Base-by-base conservation (phyloP, 495 filamentous ascomycete genomes). In the Penicillium psychrofluorescens region DNA sequence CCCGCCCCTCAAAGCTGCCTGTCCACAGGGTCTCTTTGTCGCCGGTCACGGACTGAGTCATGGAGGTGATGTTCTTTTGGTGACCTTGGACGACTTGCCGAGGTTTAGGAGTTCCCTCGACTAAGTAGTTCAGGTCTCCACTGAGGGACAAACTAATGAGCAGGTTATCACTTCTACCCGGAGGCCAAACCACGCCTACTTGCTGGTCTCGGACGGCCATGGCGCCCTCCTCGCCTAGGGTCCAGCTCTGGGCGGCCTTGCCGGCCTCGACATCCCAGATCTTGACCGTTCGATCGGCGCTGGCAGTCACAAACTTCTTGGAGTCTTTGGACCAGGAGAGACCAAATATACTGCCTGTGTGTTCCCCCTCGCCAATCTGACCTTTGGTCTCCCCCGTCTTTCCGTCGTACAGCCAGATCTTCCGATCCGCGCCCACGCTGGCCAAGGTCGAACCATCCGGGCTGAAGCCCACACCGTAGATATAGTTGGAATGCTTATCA, bases 351-450 rank as follows among this genome's bases (percentile, higher is more conserved):
- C 89, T 95, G 6, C 92, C 92, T 8, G 83, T 91, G 59, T 98
- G 92, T 38, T 79, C 80, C 7, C 83, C 87, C 49, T 90, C 86
- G 13, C 86, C 86, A 50, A 98, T 79, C 47, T 87, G 75, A 39
- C 64, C 77, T 43, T 79, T 85, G 7, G 81, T 70, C 54, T 95
- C 91, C 4, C 92, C 92, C 1, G 88, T 91, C 71, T 92, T 95
- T 34, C 94, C 92, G 54, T 95, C 90, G 58, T 95, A 98, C 2
- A 97, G 68, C 72, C 90, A 92, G 42, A 98, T 95, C 62, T 81
- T 79, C 36, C 82, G 75, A 61, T 98, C 92, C 12, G 83, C 85
- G 31, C 92, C 90, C 34, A 96, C 91, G 49, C 85, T 95, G 35
- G 91, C 88, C 40, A 98, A 69, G 12, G 71, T 75, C 29, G 71